phyloP scores from a whole-genome alignment of 2,329 filamentous ascomycete species.

The Beauveria australis region DNA sequence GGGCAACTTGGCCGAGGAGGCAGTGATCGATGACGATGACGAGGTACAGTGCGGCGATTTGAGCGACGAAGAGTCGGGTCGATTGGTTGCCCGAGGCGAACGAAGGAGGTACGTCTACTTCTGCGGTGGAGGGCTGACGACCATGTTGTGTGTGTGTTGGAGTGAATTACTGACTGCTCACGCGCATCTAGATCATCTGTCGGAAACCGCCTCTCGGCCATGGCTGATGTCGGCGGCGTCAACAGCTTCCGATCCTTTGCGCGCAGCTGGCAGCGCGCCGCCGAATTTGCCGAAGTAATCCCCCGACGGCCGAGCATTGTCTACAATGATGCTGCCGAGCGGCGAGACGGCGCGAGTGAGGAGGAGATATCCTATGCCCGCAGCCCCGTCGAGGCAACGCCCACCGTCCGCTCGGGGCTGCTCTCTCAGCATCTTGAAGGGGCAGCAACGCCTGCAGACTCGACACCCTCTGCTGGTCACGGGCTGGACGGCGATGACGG shows the following conservation, averaged over 20 bases:
- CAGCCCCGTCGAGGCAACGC: constrained; percentile 30
- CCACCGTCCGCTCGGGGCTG: constrained; percentile 32
- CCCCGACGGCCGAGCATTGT: constrained; percentile 70
- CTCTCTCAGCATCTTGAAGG: constrained; percentile 45
- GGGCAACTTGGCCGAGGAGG: constrained; percentile 40
- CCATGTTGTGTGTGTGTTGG: neutral
- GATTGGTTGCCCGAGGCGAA: constrained; percentile 16
- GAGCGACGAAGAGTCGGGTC: constrained; percentile 23
- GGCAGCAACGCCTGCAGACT: constrained; percentile 14
- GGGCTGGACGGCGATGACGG: constrained; percentile 12
- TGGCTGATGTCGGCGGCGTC: constrained; percentile 72
- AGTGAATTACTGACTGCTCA: neutral
- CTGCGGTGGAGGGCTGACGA: neutral
- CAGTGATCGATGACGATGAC: constrained; percentile 36
- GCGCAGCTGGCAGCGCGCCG: constrained; percentile 84
- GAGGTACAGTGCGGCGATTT: constrained; percentile 18
- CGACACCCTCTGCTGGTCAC: constrained; percentile 15
- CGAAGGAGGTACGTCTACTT: constrained; percentile 22
- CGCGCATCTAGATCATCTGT: constrained; percentile 46
- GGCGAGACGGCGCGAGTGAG: constrained; percentile 14
- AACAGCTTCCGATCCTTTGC: constrained; percentile 95
- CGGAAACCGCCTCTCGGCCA: constrained; percentile 45
- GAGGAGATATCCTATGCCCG: constrained; percentile 33
- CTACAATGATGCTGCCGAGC: constrained; percentile 45
- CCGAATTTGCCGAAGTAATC: constrained; percentile 79